phyloP scores from a whole-genome alignment of 2,329 filamentous ascomycete genomes.

The Penicillium sclerotigenum region DNA sequence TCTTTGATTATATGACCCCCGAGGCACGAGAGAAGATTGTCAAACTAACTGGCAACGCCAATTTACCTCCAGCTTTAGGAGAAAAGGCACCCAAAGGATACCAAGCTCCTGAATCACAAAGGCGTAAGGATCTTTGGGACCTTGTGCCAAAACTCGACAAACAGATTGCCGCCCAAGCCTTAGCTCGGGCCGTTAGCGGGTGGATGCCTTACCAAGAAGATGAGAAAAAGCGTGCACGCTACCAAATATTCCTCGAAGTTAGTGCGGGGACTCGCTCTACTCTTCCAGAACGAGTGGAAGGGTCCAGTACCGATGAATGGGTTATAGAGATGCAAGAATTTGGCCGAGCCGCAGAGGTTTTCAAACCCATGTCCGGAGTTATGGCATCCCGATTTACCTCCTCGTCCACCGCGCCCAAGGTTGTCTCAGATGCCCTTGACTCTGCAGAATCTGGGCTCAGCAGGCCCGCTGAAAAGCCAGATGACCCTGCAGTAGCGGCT shows the following conservation, averaged over 20 bases:
- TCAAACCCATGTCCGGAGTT: slow-evolving; percentile 84
- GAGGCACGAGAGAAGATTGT: slow-evolving; percentile 74
- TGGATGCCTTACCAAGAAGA: slow-evolving; percentile 85
- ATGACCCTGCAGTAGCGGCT: slow-evolving; percentile 79
- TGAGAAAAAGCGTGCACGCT: slow-evolving; percentile 72
- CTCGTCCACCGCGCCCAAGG: slow-evolving; percentile 39
- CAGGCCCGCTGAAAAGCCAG: slow-evolving; percentile 54
- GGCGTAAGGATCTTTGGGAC: slow-evolving; percentile 55
- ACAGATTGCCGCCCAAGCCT: slow-evolving; percentile 64
- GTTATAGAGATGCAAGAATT: slow-evolving; percentile 77
- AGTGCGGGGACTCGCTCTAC: slow-evolving; percentile 61
- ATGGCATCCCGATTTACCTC: slow-evolving; percentile 95
- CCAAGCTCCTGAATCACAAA: slow-evolving; percentile 61
- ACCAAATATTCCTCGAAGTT: slow-evolving; percentile 75
- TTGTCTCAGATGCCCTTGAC: slow-evolving; percentile 38
- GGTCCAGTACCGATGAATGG: slow-evolving; percentile 67
- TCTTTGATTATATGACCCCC: slow-evolving; percentile 87
- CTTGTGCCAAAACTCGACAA: slow-evolving; percentile 64
- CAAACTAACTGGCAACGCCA: slow-evolving; percentile 67
- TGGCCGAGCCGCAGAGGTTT: slow-evolving; percentile 69
- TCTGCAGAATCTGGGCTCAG: slow-evolving; percentile 43
- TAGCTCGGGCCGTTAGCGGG: slow-evolving; percentile 62
- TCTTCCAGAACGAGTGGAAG: slow-evolving; percentile 55
- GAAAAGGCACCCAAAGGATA: slow-evolving; percentile 67
- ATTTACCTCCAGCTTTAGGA: slow-evolving; percentile 73